phyloP scores from a whole-genome alignment of 1,284 basidiomycete species.

The Tilletiopsis washingtonensis region DNA sequence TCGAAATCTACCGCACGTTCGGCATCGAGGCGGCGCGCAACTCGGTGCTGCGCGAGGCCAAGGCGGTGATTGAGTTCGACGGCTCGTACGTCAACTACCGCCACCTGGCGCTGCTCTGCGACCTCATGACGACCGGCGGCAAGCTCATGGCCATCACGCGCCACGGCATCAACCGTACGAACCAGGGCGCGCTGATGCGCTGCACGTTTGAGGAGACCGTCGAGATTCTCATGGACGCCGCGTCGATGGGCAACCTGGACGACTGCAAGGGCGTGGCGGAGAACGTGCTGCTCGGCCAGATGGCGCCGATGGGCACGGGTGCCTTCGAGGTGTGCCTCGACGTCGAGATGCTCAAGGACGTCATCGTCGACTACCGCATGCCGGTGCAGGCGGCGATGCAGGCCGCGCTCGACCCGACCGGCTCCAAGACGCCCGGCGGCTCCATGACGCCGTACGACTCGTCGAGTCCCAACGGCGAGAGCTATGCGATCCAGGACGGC shows the following conservation, averaged over 20 bases:
- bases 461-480: constrained; percentile 60
- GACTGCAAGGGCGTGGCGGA: constrained; percentile 97
- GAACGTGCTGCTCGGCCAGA: constrained; percentile 96
- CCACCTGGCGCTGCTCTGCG: constrained; percentile 87
- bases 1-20: constrained; percentile 90
- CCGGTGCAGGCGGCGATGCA: constrained; percentile 50
- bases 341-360: constrained; percentile 97
- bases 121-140: constrained; percentile 97
- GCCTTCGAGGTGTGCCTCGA: constrained; percentile 93
- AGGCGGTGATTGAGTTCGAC: constrained; percentile 86
- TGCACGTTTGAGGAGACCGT: constrained; percentile 99
- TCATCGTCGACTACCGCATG: constrained; percentile 90
- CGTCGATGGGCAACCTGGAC: constrained; percentile 93
- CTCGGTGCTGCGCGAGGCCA: constrained; percentile 82
- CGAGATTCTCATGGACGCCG: constrained; percentile 97
- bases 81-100: constrained; percentile 99
- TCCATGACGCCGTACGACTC: constrained; percentile 54
- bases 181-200: constrained; percentile 71
- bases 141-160: constrained; percentile 96
- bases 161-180: constrained; percentile 93
- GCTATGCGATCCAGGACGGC: constrained; percentile 57
- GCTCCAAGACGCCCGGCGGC: constrained; percentile 41
- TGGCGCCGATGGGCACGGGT: constrained; percentile 65
- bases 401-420: constrained; percentile 25
- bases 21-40: constrained; percentile 95